These are phyloP conservation scores for Fusarium sp. DNA, from an alignment of 2,329 filamentous ascomycete genomes.

Conservation along the genomic window DNA sequence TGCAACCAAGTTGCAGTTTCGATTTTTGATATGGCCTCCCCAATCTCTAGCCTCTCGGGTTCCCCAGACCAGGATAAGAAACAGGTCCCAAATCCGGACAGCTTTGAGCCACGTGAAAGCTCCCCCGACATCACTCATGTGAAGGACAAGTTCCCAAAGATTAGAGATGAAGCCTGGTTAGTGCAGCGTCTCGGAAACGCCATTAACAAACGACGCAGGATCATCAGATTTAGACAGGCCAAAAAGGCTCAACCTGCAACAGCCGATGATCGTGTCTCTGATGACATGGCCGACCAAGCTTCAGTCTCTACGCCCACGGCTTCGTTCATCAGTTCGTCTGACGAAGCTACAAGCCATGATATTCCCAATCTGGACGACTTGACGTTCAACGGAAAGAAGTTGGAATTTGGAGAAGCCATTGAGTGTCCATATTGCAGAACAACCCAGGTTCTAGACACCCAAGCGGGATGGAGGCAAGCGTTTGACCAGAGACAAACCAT, in stretches of 20 bases:
- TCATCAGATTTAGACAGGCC: neutral
- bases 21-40: neutral
- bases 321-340: neutral
- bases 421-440: neutral
- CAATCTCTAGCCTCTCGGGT: too few relatives aligned
- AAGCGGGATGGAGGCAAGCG: neutral
- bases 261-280: neutral
- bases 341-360: neutral
- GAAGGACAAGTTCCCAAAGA: neutral
- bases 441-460: neutral
- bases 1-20: fast-evolving
- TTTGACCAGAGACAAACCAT: neutral
- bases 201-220: neutral
- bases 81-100: neutral
- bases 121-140: neutral
- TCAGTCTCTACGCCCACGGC: neutral
- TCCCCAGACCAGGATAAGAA: neutral
- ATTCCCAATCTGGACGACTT: neutral
- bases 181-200: neutral
- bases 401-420: neutral
- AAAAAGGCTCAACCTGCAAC: neutral
- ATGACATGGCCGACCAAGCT: neutral
- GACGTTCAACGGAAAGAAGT: neutral
- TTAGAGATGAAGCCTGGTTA: neutral
- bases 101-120: neutral